Base-by-base conservation (phyloP, 2,329 filamentous ascomycete genomes). In the Ascochyta clinopodiicola region DNA sequence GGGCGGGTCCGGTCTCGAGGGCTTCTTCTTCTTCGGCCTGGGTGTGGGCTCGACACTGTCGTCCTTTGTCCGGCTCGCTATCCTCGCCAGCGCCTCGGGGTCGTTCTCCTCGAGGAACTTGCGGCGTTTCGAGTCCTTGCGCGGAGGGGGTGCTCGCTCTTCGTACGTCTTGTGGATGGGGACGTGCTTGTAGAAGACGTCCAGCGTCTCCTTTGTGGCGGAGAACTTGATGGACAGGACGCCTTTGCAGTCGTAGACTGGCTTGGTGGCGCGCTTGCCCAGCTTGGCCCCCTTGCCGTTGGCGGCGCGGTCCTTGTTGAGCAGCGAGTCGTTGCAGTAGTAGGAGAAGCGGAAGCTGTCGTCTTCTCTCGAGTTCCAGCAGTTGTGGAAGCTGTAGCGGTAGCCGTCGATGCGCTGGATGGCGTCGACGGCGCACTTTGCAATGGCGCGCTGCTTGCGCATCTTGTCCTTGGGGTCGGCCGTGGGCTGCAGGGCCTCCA, bases 361-460 rank as follows among this genome's bases (percentile, higher is more conserved):
- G 55, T 80, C 77, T 55, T 79, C 78, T 34, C 79, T 68, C 59
- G 77, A 78, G 43, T 75, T 75, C 79, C 79, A 81, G 57, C 77
- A 78, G 56, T 81, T 80, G 69, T 80, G 79, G 71, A 81, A 81
- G 72, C 74, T 78, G 68, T 81, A 81, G 22, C 77, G 73, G 65
- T 75, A 81, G 52, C 79, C 79, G 61, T 81, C 79, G 19, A 73
- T 70, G n/a, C 67, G 66, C 61, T 80, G 76, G 39, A 81, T 76
- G 13, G 74, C 65, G 50, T 78, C 74, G 25, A 80, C 72, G 54
- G 78, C 74, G 53, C 75, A 76, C 60, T 80, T 79, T 17, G 78
- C 79, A 38, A 80, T 79, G 35, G 79, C 78, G 24, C 78, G 68
- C 62, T 81, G 79, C 60, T 77, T 76, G 37, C 74, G 77, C 74